Base-by-base conservation (phyloP, 169 alveolate genomes). In the Eimeria sp. region DNA sequence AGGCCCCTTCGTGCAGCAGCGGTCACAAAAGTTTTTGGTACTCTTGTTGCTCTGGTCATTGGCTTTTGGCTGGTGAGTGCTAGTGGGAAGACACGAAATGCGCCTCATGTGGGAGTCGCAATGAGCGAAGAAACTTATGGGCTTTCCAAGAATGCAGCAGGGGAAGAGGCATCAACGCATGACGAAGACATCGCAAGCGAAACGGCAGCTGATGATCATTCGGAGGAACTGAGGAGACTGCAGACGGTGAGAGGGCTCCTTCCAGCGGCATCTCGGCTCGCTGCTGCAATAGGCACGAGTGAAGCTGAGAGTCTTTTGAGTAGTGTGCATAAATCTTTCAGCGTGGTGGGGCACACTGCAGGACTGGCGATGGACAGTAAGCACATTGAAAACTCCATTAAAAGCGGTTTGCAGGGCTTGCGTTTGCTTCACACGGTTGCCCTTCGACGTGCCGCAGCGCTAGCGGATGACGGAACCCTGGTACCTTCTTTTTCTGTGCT, bases 201-300 rank as follows among this genome's bases (percentile, higher is more conserved):
- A n/a, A 5, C n/a, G 43, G 10, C 45, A 4, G 65, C 49, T n/a
- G 11, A 51, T 65, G 67, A 13, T 49, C 43, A 6, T 65, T 22
- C 65, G 65, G 43, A 78, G 22, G 88, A 45, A 25, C 67, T 22
- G 43, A 78, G 65, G 67, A 45, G 65, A 47, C 67, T 78, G 63
- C 43, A 78, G 65, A 45, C 22, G 25, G 67, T 78, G 65, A 63
- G 67, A 43, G 67, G 18, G 34, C 88, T 78, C 45, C 88, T 78
- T 3, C 88, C 88, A 22, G 5, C 63, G 25, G 88, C 88, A 78
- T 45, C 63, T 25, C 88, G 88, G 34, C 88, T 78, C 67, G 88
- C 88, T 49, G 58, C 63, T n/a, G 88, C 88, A 47, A 6, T 78
- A 43, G 88, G 63, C 45, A 47, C 88, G 49, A 20, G 4, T 45